A percentile compares a stretch with the other conserved stretches of the same genome.
These are phyloP conservation scores for Fonsecaea multimorphosa DNA, from an alignment of 2,329 filamentous ascomycete genomes.

Conservation along the genomic window DNA sequence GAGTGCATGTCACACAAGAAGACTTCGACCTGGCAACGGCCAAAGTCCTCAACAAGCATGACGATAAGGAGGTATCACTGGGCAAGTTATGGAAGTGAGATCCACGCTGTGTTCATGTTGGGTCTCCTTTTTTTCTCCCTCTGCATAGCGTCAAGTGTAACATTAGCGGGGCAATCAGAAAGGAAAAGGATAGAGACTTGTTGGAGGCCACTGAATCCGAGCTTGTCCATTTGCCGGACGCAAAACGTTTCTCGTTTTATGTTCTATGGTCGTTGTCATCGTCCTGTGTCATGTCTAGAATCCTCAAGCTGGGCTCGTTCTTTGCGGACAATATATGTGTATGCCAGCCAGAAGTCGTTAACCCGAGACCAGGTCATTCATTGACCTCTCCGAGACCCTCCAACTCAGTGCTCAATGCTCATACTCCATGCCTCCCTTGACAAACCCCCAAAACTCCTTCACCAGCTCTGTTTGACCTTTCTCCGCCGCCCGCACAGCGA, in stretches of 20 bases:
- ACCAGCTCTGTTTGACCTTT: slow-evolving; percentile 48
- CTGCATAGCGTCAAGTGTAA: slow-evolving; percentile 30
- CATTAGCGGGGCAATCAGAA: slow-evolving; percentile 17
- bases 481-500: slow-evolving; percentile 46
- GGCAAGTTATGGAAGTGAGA: slow-evolving; percentile 81
- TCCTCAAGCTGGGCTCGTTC: background rate
- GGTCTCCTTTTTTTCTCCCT: slow-evolving; percentile 10
- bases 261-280: background rate
- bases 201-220: background rate
- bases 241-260: slow-evolving; percentile 22
- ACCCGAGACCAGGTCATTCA: background rate
- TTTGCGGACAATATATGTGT: background rate
- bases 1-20: slow-evolving; percentile 98
- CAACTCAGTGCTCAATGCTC: slow-evolving; percentile 47
- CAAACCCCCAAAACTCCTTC: slow-evolving; percentile 50
- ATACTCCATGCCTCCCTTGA: slow-evolving; percentile 50
- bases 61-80: slow-evolving; percentile 93
- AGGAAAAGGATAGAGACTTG: slow-evolving; percentile 17
- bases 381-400: slow-evolving; percentile 10
- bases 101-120: slow-evolving; percentile 5
- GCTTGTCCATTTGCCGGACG: background rate
- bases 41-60: slow-evolving; percentile 99
- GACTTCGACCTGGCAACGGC: slow-evolving; percentile 98
- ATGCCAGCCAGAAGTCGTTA: background rate
- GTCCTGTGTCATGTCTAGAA: background rate